These are phyloP conservation scores for Arthroderma sp. DNA, from an alignment of 2,329 filamentous ascomycete species.

Conservation along the genomic window DNA sequence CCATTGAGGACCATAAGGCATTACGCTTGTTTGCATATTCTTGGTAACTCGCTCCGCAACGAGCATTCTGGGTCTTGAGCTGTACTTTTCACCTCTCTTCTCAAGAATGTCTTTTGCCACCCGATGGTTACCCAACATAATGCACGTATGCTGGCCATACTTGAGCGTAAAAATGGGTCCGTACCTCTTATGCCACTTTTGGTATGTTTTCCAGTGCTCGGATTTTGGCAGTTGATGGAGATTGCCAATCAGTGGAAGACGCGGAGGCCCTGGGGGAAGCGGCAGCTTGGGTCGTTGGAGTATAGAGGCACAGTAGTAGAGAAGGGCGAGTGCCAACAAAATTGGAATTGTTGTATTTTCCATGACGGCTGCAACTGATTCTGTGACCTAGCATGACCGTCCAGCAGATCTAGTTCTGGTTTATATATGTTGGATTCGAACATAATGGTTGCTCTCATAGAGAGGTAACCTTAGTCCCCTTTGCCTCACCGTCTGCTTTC, in stretches of 20 bases:
- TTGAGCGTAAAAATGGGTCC: conserved; percentile 24
- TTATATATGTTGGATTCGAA: no score
- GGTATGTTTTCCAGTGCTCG: conserved; percentile 16
- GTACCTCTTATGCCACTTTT: conserved; percentile 22
- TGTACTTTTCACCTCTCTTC: conserved; percentile 25
- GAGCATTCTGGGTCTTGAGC: conserved; percentile 20
- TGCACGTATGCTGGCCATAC: conserved; percentile 19
- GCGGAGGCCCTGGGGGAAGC: conserved; percentile 18
- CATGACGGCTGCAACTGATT: no score
- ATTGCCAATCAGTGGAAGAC: conserved; percentile 22
- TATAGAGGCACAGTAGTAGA: no score
- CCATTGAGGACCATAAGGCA: conserved; percentile 10
- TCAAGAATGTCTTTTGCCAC: conserved; percentile 27
- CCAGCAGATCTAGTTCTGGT: no score
- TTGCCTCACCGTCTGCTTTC: no score
- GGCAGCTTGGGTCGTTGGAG: not conserved
- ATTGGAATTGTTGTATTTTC: no score
- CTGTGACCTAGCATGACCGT: no score
- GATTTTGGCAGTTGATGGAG: conserved; percentile 19
- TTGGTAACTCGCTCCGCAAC: conserved; percentile 8
- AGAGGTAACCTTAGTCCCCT: no score
- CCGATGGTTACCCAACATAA: conserved; percentile 22
- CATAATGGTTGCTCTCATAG: no score
- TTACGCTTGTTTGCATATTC: not conserved
- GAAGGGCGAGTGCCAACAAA: no score